These are phyloP conservation scores for Ceraceosorus guamensis DNA, from an alignment of 1,284 basidiomycete genomes.

Conservation along the genomic window DNA sequence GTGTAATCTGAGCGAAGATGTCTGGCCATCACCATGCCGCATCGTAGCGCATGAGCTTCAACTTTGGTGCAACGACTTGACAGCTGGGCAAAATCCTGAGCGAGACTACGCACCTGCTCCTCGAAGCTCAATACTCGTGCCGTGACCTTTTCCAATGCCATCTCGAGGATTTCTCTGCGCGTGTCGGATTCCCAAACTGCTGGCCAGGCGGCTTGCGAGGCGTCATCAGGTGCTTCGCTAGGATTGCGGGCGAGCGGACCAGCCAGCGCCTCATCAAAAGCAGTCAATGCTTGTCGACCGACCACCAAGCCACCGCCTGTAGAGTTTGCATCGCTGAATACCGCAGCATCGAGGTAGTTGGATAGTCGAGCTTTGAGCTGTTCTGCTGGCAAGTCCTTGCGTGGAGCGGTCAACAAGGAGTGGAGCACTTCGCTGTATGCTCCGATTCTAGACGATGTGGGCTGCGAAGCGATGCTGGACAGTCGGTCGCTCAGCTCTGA, in stretches of 20 bases:
- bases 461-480: not conserved
- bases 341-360: slow-evolving; percentile 64
- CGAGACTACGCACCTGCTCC: slow-evolving; percentile 67
- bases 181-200: slow-evolving; percentile 24
- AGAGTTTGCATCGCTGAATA: slow-evolving; percentile 61
- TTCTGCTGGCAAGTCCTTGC: slow-evolving; percentile 10
- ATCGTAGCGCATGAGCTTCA: not conserved
- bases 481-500: too few species aligned
- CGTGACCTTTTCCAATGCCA: slow-evolving; percentile 65
- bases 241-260: slow-evolving; percentile 55
- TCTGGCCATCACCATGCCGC: slow-evolving; percentile 53
- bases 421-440: slow-evolving; percentile 11
- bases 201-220: slow-evolving; percentile 15
- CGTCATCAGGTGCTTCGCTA: slow-evolving; percentile 55
- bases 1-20: slow-evolving; percentile 72
- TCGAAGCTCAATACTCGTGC: slow-evolving; percentile 78
- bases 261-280: slow-evolving; percentile 55
- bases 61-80: not conserved
- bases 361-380: slow-evolving; percentile 15
- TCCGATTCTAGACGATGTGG: not conserved
- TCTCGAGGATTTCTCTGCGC: slow-evolving; percentile 59
- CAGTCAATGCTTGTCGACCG: slow-evolving; percentile 71
- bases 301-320: slow-evolving; percentile 65
- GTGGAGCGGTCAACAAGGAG: slow-evolving; percentile 5
- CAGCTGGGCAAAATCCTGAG: not conserved